phyloP scores from a whole-genome alignment of 192 early-diverging fungal genomes.

The Podila epicladia region DNA sequence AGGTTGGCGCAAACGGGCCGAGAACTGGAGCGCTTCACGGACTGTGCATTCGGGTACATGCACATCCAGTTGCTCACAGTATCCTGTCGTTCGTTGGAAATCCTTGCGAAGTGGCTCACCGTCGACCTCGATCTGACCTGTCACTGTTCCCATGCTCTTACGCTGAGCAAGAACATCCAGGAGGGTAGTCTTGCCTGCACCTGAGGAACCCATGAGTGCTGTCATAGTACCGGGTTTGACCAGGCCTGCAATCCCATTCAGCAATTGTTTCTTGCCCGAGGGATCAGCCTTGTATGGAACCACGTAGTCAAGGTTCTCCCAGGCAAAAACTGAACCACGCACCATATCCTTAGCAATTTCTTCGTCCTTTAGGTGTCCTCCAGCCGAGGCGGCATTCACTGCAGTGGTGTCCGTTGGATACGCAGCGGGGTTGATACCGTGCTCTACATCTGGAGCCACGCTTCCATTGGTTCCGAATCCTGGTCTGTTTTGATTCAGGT shows the following conservation, averaged over 20 bases:
- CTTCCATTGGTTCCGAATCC: not conserved
- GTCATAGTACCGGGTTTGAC: conserved; percentile 80
- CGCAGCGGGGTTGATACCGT: conserved; percentile 13
- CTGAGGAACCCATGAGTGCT: conserved; percentile 79
- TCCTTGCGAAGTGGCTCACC: conserved; percentile 57
- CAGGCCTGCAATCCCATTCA: conserved; percentile 68
- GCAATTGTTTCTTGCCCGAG: conserved; percentile 64
- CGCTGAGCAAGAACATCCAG: conserved; percentile 75
- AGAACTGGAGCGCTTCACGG: conserved; percentile 76
- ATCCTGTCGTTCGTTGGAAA: conserved; percentile 76
- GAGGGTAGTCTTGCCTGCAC: conserved; percentile 79
- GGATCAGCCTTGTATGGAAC: conserved; percentile 64
- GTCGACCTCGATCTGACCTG: conserved; percentile 76
- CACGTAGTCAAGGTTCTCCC: conserved; percentile 72
- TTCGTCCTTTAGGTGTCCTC: not conserved
- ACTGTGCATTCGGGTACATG: conserved; percentile 78
- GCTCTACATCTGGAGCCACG: conserved; percentile 40
- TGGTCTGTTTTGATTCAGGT: conserved; percentile 15
- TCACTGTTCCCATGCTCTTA: conserved; percentile 73
- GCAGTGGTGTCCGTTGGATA: conserved; percentile 43
- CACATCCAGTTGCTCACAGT: conserved; percentile 86
- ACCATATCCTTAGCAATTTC: conserved; percentile 20
- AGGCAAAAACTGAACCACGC: conserved; percentile 59
- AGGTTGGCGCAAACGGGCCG: conserved; percentile 77
- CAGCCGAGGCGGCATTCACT: conserved; percentile 5